phyloP scores from a whole-genome alignment of 2,329 filamentous ascomycete species.

The Raffaelea albimanens region DNA sequence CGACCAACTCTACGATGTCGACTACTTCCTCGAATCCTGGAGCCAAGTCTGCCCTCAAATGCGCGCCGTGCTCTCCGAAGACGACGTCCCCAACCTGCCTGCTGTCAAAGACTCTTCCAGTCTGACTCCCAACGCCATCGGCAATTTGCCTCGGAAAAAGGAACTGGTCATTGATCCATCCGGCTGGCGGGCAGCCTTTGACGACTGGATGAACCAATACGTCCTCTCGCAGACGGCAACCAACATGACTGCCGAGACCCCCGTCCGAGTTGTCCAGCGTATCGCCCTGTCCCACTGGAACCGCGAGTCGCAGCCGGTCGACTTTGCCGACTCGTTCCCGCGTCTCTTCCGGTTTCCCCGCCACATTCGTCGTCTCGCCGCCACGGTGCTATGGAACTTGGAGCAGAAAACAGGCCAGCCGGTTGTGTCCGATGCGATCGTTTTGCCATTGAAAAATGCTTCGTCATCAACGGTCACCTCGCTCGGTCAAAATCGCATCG shows the following conservation, averaged over 20 bases:
- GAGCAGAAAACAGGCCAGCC: conserved; percentile 14
- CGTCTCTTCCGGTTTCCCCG: conserved; percentile 3
- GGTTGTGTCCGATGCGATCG: conserved; percentile 15
- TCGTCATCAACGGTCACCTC: not conserved
- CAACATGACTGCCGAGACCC: conserved; percentile 6
- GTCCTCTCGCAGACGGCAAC: not conserved
- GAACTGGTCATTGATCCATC: conserved; percentile 7
- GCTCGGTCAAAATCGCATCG: conserved; percentile 12
- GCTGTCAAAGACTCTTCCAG: not conserved
- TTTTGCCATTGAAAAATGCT: not conserved
- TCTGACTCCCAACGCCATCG: conserved; percentile 1
- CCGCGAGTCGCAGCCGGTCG: conserved; percentile 8
- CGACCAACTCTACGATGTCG: conserved; percentile 8
- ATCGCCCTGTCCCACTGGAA: conserved; percentile 14
- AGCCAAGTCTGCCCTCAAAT: conserved; percentile 11
- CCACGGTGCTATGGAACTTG: conserved; percentile 20
- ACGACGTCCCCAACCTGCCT: conserved; percentile 5
- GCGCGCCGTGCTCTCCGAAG: conserved; percentile 9
- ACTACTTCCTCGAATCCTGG: conserved; percentile 11
- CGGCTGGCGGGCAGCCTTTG: conserved; percentile 8
- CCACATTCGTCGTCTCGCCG: conserved; percentile 15
- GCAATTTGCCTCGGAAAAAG: conserved; percentile 5
- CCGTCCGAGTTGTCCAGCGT: conserved; percentile 13
- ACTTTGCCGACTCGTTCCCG: conserved; percentile 4
- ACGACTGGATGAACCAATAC: conserved; percentile 3